These are phyloP conservation scores for Achlya hypogyna DNA, from an alignment of 352 stramenopile species.

Conservation along the genomic window DNA sequence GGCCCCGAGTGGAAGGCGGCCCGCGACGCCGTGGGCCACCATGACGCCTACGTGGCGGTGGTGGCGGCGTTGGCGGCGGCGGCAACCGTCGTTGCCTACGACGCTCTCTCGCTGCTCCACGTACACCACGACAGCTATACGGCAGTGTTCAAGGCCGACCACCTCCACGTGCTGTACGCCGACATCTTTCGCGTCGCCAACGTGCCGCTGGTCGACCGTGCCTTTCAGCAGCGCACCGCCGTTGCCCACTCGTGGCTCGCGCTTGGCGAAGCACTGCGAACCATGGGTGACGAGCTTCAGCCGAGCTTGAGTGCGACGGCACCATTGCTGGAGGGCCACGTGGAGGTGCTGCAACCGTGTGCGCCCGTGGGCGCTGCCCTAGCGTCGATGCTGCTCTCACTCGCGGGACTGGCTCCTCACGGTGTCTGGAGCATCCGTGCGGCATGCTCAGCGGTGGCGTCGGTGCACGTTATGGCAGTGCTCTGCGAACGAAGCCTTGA, in stretches of 20 bases:
- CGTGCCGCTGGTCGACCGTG: constrained; percentile 57
- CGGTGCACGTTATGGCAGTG: constrained; percentile 72
- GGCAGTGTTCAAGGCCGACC: constrained; percentile 38
- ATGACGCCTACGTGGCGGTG: background rate
- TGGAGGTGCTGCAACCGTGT: background rate
- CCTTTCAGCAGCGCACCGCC: constrained; percentile 40
- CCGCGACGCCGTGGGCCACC: background rate
- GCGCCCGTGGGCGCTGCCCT: constrained; percentile 20
- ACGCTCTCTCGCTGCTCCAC: constrained; percentile 10
- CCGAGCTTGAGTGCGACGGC: background rate
- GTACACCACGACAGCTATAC: background rate
- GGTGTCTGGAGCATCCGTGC: constrained; percentile 73
- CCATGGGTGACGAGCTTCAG: background rate
- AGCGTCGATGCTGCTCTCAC: constrained; percentile 20
- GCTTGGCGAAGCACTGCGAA: background rate
- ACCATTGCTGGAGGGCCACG: background rate
- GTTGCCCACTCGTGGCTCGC: constrained; percentile 5
- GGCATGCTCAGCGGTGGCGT: constrained; percentile 70
- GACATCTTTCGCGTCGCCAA: constrained; percentile 73
- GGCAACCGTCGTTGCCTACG: background rate
- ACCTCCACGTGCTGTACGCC: constrained; percentile 46
- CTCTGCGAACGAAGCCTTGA: constrained; percentile 76
- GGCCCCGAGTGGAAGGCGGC: constrained; percentile 12
- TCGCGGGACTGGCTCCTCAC: background rate
- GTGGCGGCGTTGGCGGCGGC: background rate